Percentiles rank a stretch among this genome's conserved stretches.
These are phyloP conservation scores for Neopestalotiopsis rosae DNA, from an alignment of 2,329 filamentous ascomycete genomes.

Conservation along the genomic window DNA sequence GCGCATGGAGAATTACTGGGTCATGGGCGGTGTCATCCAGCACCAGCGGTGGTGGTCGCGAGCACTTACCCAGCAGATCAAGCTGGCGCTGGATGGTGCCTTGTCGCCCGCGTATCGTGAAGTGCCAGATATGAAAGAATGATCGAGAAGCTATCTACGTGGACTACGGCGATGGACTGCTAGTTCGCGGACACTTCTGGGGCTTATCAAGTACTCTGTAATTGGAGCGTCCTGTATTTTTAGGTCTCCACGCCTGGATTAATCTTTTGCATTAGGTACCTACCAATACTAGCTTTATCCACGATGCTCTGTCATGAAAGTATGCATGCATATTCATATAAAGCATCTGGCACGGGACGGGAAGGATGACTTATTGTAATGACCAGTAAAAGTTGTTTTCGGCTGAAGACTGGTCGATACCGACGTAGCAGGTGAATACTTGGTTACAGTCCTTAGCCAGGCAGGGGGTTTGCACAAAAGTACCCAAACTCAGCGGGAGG, in stretches of 20 bases:
- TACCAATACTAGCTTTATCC: background rate
- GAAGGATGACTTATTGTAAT: background rate
- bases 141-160: background rate
- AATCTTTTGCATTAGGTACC: background rate
- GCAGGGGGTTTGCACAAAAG: background rate
- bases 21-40: conserved; percentile 38
- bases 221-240: background rate
- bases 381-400: background rate
- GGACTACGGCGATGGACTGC: background rate
- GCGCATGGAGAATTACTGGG: conserved; percentile 40
- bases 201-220: background rate
- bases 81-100: conserved; percentile 37
- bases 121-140: background rate
- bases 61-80: conserved; percentile 49
- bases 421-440: too few species aligned
- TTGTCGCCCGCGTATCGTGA: conserved; percentile 39
- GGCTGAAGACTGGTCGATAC: too few species aligned
- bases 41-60: conserved; percentile 41
- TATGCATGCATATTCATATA: background rate
- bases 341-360: background rate
- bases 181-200: background rate
- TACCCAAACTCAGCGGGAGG: background rate
- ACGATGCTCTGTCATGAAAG: background rate
- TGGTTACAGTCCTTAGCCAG: background rate
- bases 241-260: background rate